These are phyloP conservation scores for Mentha longifolia DNA, from an alignment of 257 asterid genomes.

Conservation along the genomic window DNA sequence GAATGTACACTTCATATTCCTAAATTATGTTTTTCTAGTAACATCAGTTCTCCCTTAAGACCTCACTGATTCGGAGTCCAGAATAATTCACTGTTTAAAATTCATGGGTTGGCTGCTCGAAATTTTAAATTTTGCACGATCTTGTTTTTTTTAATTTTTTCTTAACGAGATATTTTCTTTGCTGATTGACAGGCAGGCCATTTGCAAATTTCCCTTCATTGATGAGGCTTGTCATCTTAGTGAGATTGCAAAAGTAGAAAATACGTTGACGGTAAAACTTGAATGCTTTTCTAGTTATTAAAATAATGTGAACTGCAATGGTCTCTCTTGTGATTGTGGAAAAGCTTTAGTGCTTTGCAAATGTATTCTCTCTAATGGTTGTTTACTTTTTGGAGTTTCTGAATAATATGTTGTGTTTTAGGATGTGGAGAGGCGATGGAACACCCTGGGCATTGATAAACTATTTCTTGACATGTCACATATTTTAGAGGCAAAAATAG, in stretches of 20 bases:
- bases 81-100: too few species aligned
- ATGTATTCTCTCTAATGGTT: not conserved
- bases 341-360: not conserved
- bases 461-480: slow-evolving; percentile 52
- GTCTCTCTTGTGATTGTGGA: slow-evolving; percentile 1
- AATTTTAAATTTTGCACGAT: too few species aligned
- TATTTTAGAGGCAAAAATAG: slow-evolving; percentile 52
- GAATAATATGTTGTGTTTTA: slow-evolving; percentile 40
- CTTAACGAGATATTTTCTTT: too few species aligned
- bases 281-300: slow-evolving; percentile 15
- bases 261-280: slow-evolving; percentile 56
- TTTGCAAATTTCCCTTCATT: too few species aligned
- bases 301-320: not conserved
- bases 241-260: slow-evolving; percentile 60
- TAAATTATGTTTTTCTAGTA: too few species aligned
- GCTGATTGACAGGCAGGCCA: slow-evolving; percentile 55
- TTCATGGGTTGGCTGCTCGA: too few species aligned
- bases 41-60: too few species aligned
- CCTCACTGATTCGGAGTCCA: too few species aligned
- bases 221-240: slow-evolving; percentile 59
- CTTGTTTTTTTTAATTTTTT: too few species aligned
- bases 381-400: slow-evolving; percentile 14
- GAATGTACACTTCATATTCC: too few species aligned
- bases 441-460: slow-evolving; percentile 55
- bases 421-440: slow-evolving; percentile 64